These are phyloP conservation scores for Spergularia marina DNA, from an alignment of 148 eudicot genomes.

Conservation along the genomic window DNA sequence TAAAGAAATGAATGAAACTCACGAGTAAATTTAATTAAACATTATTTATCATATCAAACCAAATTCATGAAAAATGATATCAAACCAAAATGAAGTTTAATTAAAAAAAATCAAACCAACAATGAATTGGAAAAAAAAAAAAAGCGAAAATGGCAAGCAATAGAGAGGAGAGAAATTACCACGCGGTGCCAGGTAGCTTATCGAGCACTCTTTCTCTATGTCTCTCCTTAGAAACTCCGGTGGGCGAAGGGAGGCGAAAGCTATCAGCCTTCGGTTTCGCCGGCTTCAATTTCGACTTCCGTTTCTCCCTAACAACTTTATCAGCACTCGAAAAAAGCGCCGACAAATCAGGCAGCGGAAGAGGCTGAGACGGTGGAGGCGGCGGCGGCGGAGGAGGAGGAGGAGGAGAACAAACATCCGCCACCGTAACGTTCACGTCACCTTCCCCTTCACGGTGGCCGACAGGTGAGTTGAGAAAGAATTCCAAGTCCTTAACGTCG, in stretches of 20 bases:
- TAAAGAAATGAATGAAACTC: too few species aligned
- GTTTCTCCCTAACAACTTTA: slow-evolving; percentile 14
- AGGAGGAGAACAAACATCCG: not conserved
- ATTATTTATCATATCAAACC: too few species aligned
- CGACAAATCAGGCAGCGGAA: slow-evolving; percentile 56
- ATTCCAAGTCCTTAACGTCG: slow-evolving; percentile 21
- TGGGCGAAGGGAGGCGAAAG: slow-evolving; percentile 49
- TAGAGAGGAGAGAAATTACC: not conserved
- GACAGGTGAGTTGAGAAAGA: slow-evolving; percentile 10
- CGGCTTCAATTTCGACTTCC: slow-evolving; percentile 2
- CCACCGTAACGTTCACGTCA: not conserved
- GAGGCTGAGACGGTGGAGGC: slow-evolving; percentile 50
- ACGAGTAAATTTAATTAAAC: too few species aligned
- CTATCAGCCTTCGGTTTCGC: not conserved
- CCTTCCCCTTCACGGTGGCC: slow-evolving; percentile 2
- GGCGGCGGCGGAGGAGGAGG: too few species aligned
- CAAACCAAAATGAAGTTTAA: not conserved
- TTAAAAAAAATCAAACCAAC: not conserved
- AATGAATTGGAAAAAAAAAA: not conserved
- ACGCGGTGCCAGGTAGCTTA: not conserved
- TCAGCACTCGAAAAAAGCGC: slow-evolving; percentile 18
- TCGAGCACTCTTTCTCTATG: slow-evolving; percentile 21
- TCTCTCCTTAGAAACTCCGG: slow-evolving; percentile 25
- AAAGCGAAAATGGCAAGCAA: not conserved
- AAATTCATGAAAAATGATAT: not conserved